Conservation (phyloP, 2,329 filamentous ascomycete genomes). For the Tolypocladium nubicola region DNA sequence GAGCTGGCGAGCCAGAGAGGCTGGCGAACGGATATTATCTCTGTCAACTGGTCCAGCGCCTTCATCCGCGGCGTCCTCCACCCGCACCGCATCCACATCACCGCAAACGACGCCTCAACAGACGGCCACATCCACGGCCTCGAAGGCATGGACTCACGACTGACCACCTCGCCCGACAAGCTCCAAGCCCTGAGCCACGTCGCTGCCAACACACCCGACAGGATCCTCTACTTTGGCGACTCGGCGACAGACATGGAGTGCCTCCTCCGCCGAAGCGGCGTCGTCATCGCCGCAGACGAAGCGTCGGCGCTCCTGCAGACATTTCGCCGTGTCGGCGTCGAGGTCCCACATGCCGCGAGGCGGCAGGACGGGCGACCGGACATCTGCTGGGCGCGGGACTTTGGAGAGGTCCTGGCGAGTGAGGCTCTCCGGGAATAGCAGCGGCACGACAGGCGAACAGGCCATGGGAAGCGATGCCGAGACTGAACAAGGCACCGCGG, state of each 20-base stretch:
- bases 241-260: constrained; percentile 47
- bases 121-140: constrained; percentile 32
- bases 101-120: constrained; percentile 32
- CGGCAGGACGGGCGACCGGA: constrained; percentile 1
- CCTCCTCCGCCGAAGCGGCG: constrained; percentile 31
- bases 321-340: constrained; percentile 24
- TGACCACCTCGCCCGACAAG: constrained; percentile 35
- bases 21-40: constrained; percentile 33
- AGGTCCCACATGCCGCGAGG: constrained; percentile 25
- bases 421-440: constrained; percentile 10
- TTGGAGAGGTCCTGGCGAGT: constrained; percentile 28
- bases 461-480: background rate
- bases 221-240: constrained; percentile 46
- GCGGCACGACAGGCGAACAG: background rate
- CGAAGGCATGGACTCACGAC: constrained; percentile 12
- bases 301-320: constrained; percentile 22
- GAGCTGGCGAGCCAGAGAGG: constrained; percentile 13
- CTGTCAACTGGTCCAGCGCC: constrained; percentile 39
- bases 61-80: constrained; percentile 36
- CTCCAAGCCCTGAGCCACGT: constrained; percentile 26
- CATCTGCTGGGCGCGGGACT: constrained; percentile 33
- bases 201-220: constrained; percentile 7
- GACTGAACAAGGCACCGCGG: background rate
- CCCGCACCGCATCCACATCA: constrained; percentile 20
- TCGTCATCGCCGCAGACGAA: constrained; percentile 33